Evolutionary conservation across 441 rosid species (phyloP).

Genomic region (Gossypium schwendimanii): DNA sequence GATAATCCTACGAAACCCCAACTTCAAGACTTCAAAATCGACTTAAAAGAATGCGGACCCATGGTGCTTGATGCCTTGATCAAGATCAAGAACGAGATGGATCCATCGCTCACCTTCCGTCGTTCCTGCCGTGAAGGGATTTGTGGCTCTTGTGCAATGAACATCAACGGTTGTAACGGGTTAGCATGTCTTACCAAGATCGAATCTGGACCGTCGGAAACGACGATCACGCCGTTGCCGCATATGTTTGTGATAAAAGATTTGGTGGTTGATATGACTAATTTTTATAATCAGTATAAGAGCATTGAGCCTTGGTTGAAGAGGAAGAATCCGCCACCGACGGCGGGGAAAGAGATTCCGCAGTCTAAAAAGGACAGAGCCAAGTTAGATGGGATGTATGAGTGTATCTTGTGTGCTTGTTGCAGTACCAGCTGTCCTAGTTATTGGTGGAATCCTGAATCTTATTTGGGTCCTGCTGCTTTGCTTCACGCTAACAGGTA

Average conservation of each 20-base stretch:
- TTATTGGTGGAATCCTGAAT: conserved; percentile 98
- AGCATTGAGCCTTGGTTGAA: conserved; percentile 99
- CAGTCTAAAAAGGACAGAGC: conserved; percentile 86
- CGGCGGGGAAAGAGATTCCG: conserved; percentile 61
- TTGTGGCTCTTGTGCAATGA: conserved; percentile 24
- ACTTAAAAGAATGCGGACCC: conserved; percentile 36
- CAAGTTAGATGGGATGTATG: conserved; percentile 96
- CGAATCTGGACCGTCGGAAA: conserved; percentile 25
- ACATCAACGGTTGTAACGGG: conserved; percentile 88
- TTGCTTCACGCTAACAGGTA: conserved; percentile 93
- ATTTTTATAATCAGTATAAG: conserved; percentile 63
- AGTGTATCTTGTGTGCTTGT: conserved; percentile 27
- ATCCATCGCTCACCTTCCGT: conserved; percentile 81
- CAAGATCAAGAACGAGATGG: conserved; percentile 95
- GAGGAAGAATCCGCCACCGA: conserved; percentile 72
- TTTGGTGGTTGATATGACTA: conserved; percentile 57
- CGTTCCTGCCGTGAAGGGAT: conserved; percentile 97
- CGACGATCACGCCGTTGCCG: conserved; percentile 74
- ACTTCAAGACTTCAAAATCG: conserved; percentile 59
- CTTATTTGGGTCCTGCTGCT: conserved; percentile 92
- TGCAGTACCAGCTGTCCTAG: conserved; percentile 94
- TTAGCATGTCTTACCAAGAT: conserved; percentile 91
- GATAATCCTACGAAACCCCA: conserved; percentile 65
- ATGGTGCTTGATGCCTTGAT: conserved; percentile 75
- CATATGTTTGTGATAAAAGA: conserved; percentile 97